Conservation (phyloP, 1,139 yeast species). For the Meyerozyma guilliermondii region DNA sequence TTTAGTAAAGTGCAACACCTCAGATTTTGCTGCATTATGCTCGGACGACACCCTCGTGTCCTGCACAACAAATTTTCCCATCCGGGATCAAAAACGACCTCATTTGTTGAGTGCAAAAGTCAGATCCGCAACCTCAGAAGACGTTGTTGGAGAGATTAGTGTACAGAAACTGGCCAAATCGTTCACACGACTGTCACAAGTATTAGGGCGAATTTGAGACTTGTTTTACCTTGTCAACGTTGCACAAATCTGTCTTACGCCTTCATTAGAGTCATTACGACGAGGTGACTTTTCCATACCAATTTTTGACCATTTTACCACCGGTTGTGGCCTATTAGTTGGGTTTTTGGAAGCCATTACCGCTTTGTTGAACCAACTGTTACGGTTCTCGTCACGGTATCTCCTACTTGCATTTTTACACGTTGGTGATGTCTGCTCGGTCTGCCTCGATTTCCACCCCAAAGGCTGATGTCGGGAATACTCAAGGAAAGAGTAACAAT, state of each 20-base stretch:
- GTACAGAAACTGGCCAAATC: not conserved
- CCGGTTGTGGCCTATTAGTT: no score
- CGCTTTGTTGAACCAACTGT: no score
- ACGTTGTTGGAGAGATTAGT: not conserved
- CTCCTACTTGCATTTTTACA: not conserved
- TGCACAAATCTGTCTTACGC: not conserved
- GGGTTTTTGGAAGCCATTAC: no score
- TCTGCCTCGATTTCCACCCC: slow-evolving; percentile 17
- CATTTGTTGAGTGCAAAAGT: slow-evolving; percentile 2
- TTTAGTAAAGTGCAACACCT: not conserved
- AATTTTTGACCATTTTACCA: no score
- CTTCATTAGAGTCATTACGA: not conserved
- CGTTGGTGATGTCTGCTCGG: slow-evolving; percentile 5
- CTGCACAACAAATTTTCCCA: slow-evolving; percentile 2
- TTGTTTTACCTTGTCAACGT: not conserved
- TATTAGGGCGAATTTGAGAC: not conserved
- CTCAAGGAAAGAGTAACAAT: slow-evolving; percentile 4
- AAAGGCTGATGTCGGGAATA: slow-evolving; percentile 9
- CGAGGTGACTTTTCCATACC: no score
- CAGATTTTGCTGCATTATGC: not conserved
- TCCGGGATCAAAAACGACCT: slow-evolving; percentile 1
- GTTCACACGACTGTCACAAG: not conserved
- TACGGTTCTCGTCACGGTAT: not conserved
- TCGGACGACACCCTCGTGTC: slow-evolving; percentile 2
- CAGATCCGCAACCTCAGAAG: not conserved